Evolutionary conservation across 345 rosid genomes (phyloP), one percentile per base, ranked within the genome.

Genomic region (Citrus australasica): DNA sequence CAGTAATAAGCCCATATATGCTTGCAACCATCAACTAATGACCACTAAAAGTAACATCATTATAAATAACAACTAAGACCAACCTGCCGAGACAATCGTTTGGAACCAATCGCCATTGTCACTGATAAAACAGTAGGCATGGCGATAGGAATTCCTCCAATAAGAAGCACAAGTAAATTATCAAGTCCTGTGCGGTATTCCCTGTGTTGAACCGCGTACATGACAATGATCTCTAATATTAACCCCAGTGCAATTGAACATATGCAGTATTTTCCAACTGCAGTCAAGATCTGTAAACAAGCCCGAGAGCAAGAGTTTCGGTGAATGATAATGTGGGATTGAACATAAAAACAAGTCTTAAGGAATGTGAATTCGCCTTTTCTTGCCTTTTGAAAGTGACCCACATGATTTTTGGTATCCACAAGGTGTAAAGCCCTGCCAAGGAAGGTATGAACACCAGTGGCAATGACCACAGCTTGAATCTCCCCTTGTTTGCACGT

Each of bases 401-500:
- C 98, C n/a, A 87, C 91, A 84, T 94, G 94, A 85, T 94, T 91
- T 4, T 93, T 94, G 66, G 86, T 75, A 82, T 93, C 98, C 42
- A 93, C 98, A 28, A 93, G 94, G 58, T 92, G 96, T 61, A 92
- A 97, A 83, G 98, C 98, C 84, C 88, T 93, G 71, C 97, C 97
- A 10, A 93, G 92, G 88, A 93, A 93, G 10, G 98, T 93, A 75
- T 92, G 98, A 53, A 93, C 97, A 33, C 98, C 97, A 0, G 92
- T 93, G 80, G 97, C 98, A 74, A 92, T 92, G 21, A 93, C 94
- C 53, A 92, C 88, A 6, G 96, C 96, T 86, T 92, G 93, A 74
- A 93, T 92, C 83, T 93, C 98, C 80, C 98, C 98, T 75, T 92
- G 97, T 79, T 93, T 92, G 80, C 97, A 93, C 16, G 97, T 93